Percentiles rank a stretch among this genome's conserved stretches.
These are phyloP conservation scores for Plectosphaerella sp. DNA, from an alignment of 2,329 filamentous ascomycete species.

Conservation along the genomic window DNA sequence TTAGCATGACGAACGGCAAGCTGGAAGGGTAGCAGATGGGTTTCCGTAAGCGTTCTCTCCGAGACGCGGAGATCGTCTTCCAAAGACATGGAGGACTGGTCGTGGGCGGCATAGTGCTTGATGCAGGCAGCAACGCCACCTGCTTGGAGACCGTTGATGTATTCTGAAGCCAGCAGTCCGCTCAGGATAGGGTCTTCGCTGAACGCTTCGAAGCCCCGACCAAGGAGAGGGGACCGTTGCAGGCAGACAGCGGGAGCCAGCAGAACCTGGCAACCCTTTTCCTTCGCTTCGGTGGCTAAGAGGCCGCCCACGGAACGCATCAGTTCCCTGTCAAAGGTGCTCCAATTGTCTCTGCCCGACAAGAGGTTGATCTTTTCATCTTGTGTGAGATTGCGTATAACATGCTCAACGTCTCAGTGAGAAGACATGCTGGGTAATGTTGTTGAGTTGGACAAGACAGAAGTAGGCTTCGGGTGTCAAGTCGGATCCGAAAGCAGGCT, in stretches of 20 bases:
- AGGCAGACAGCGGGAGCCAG: constrained; percentile 60
- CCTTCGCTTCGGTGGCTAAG: constrained; percentile 46
- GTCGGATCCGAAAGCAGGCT: no score
- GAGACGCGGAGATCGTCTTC: background rate
- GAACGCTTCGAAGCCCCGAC: constrained; percentile 43
- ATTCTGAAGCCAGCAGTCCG: constrained; percentile 35
- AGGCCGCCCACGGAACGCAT: constrained; percentile 18
- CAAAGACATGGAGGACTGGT: background rate
- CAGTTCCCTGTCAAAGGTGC: background rate
- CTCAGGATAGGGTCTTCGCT: constrained; percentile 42
- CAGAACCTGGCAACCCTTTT: constrained; percentile 67
- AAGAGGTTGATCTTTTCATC: background rate
- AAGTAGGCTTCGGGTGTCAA: no score
- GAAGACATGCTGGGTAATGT: no score
- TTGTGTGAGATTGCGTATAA: background rate
- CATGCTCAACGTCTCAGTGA: no score
- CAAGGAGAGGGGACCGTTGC: constrained; percentile 41
- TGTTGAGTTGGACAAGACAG: no score
- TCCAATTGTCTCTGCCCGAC: background rate
- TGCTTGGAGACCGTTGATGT: constrained; percentile 38
- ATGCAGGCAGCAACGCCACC: background rate
- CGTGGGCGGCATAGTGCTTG: background rate
- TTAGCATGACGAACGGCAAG: constrained; percentile 27
- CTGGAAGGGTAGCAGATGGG: constrained; percentile 30
- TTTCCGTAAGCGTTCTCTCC: constrained; percentile 6